These are phyloP conservation scores for Lentinus tigrinus DNA, from an alignment of 768 basidiomycete genomes.

Conservation along the genomic window DNA sequence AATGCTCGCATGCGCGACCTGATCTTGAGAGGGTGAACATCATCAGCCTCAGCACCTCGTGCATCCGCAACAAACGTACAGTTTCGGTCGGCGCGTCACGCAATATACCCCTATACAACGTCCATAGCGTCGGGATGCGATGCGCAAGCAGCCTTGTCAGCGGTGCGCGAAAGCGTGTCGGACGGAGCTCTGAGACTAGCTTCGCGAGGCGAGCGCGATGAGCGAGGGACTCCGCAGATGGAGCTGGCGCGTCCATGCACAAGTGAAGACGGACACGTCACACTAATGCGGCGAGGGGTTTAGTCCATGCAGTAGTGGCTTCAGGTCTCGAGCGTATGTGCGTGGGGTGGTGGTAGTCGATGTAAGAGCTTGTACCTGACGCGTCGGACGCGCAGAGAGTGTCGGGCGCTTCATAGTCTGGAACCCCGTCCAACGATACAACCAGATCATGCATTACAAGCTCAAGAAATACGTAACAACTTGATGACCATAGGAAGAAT, in stretches of 20 bases:
- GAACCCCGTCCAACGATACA: too few species aligned
- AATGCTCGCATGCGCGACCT: constrained; percentile 52
- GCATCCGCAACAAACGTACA: constrained; percentile 36
- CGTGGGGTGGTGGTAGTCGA: too few species aligned
- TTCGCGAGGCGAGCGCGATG: constrained; percentile 54
- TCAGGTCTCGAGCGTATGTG: too few species aligned
- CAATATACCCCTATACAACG: constrained; percentile 70
- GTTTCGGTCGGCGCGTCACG: constrained; percentile 51
- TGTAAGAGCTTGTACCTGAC: too few species aligned
- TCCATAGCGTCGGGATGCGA: constrained; percentile 74
- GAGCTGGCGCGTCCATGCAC: constrained; percentile 11
- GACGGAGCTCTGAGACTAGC: constrained; percentile 55
- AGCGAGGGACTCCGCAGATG: constrained; percentile 25
- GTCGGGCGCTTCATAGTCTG: too few species aligned
- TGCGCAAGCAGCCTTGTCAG: constrained; percentile 73
- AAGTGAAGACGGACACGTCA: background rate
- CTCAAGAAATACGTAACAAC: too few species aligned
- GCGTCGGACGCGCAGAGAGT: too few species aligned
- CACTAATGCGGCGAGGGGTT: too few species aligned
- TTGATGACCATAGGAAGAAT: too few species aligned
- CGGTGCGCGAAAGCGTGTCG: constrained; percentile 58
- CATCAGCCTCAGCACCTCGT: background rate
- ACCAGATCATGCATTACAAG: too few species aligned
- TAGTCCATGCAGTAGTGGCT: background rate
- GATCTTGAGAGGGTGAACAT: constrained; percentile 41